These are phyloP conservation scores for Iris macrosiphon DNA, from an alignment of 106 monocot genomes.

Conservation along the genomic window DNA sequence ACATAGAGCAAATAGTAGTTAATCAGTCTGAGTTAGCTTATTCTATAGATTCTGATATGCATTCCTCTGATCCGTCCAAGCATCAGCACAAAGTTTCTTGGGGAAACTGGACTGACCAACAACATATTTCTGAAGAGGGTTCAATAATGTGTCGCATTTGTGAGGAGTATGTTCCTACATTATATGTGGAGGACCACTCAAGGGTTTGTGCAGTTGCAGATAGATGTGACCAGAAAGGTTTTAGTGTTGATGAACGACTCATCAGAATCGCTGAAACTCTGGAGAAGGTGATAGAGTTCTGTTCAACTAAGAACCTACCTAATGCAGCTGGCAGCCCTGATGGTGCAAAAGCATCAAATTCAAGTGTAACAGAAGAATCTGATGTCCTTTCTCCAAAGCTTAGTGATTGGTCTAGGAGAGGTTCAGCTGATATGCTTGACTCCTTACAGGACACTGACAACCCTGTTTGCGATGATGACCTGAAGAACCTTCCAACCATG, in stretches of 20 bases:
- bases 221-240: slow-evolving; percentile 90
- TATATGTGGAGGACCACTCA: slow-evolving; percentile 81
- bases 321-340: slow-evolving; percentile 67
- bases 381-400: slow-evolving; percentile 82
- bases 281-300: slow-evolving; percentile 74
- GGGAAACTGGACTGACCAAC: slow-evolving; percentile 91
- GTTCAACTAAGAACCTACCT: slow-evolving; percentile 48
- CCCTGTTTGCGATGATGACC: slow-evolving; percentile 54
- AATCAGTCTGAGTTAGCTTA: slow-evolving; percentile 37
- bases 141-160: slow-evolving; percentile 99
- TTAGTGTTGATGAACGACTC: slow-evolving; percentile 88
- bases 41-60: slow-evolving; percentile 39
- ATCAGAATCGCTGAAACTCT: slow-evolving; percentile 75
- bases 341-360: slow-evolving; percentile 52
- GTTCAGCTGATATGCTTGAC: slow-evolving; percentile 88
- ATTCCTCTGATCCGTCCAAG: slow-evolving; percentile 44
- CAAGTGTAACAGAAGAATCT: slow-evolving; percentile 67
- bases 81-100: slow-evolving; percentile 80
- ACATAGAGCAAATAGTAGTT: slow-evolving; percentile 11
- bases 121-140: slow-evolving; percentile 55
- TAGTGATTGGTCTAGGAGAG: slow-evolving; percentile 76
- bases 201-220: slow-evolving; percentile 85
- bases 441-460: slow-evolving; percentile 79
- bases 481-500: slow-evolving; percentile 75
- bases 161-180: slow-evolving; percentile 94